These are phyloP conservation scores for Durusdinium trenchii DNA, from an alignment of 73 alveolate species.

Conservation along the genomic window DNA sequence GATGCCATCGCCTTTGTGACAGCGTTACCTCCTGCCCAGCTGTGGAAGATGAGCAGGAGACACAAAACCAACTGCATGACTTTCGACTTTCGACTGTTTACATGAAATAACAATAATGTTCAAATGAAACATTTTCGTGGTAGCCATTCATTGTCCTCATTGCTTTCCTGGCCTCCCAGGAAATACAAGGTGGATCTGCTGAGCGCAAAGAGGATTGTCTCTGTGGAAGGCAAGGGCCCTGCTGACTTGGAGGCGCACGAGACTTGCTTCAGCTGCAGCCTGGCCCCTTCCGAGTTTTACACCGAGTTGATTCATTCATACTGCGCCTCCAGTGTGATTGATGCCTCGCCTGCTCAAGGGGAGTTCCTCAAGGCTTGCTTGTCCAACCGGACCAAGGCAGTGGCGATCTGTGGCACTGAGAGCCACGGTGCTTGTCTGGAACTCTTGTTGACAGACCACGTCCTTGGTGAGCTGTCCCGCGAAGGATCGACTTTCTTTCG, in stretches of 20 bases:
- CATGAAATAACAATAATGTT: not conserved
- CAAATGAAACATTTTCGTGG: not conserved
- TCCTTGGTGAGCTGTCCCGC: slow-evolving; percentile 3
- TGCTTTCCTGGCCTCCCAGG: not conserved
- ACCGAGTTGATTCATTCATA: not conserved
- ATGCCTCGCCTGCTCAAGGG: not conserved
- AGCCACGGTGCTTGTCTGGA: not conserved
- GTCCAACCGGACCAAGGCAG: not conserved
- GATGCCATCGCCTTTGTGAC: slow-evolving; percentile 3
- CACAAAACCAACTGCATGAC: too few species aligned
- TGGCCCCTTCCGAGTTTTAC: not conserved
- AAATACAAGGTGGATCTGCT: slow-evolving; percentile 22
- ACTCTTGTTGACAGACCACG: not conserved
- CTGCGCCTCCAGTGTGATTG: not conserved
- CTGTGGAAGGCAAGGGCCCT: not conserved
- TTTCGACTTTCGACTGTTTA: not conserved
- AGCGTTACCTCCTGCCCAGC: not conserved
- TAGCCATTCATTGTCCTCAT: not conserved
- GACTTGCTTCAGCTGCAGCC: not conserved
- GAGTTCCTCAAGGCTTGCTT: slow-evolving; percentile 10
- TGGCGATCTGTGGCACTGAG: not conserved
- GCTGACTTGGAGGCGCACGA: not conserved
- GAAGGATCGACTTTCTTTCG: slow-evolving; percentile 36
- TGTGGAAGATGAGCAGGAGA: not conserved
- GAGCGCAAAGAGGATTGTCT: not conserved